phyloP scores from a whole-genome alignment of 352 stramenopile genomes.

The Globisporangium camurandrum region DNA sequence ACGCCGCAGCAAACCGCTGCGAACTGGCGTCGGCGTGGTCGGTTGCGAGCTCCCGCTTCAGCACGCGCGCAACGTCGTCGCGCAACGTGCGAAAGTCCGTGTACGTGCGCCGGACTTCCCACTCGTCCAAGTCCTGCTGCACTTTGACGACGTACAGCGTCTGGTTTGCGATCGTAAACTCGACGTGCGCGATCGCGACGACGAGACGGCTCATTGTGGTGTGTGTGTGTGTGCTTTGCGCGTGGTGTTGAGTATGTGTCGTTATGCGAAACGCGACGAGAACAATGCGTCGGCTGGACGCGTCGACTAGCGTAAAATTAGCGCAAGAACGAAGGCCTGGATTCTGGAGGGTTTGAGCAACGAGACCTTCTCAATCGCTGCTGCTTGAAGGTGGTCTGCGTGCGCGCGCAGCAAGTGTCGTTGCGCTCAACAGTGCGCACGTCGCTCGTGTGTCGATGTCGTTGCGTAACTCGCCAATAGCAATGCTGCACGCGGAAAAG shows the following conservation, averaged over 20 bases:
- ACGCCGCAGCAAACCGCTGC: conserved; percentile 24
- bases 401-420: too few species aligned
- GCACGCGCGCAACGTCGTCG: conserved; percentile 54
- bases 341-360: too few species aligned
- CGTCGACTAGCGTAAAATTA: too few species aligned
- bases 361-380: too few species aligned
- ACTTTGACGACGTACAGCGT: conserved; percentile 74
- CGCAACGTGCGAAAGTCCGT: conserved; percentile 66
- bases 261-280: background rate
- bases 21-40: conserved; percentile 39
- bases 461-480: too few species aligned
- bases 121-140: conserved; percentile 64
- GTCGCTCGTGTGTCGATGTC: too few species aligned
- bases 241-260: background rate
- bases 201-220: conserved; percentile 59
- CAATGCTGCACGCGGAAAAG: too few species aligned
- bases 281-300: background rate
- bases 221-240: background rate
- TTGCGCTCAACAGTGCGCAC: too few species aligned
- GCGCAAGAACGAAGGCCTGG: too few species aligned
- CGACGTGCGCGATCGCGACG: conserved; percentile 66
- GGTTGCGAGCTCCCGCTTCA: conserved; percentile 34
- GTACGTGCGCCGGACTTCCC: conserved; percentile 62
- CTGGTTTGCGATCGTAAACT: conserved; percentile 62
- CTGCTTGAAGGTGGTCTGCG: too few species aligned